Evolutionary conservation across 805 yeast genomes (phyloP).

Genomic region (Ogataea haglerorum): DNA sequence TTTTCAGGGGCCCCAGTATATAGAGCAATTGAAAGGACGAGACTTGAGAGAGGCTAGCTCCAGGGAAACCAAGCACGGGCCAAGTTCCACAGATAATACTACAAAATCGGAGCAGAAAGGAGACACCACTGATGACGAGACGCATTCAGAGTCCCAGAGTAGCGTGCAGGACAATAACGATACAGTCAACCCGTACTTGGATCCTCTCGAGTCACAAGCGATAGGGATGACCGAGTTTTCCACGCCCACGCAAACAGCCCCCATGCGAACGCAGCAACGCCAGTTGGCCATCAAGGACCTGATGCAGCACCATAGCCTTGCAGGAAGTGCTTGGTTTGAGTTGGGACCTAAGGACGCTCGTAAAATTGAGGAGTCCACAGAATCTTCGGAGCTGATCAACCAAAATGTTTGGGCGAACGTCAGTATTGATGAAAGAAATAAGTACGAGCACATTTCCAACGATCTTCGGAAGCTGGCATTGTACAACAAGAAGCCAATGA

Average conservation of each 20-base stretch:
- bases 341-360: slow-evolving; percentile 4
- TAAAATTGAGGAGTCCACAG: slow-evolving; percentile 7
- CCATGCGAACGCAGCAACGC: slow-evolving; percentile 30
- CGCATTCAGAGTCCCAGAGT: slow-evolving; percentile 4
- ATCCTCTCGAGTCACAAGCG: slow-evolving; percentile 4
- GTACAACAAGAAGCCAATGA: slow-evolving; percentile 28
- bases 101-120: background rate
- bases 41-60: background rate
- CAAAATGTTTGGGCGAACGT: slow-evolving; percentile 23
- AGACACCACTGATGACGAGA: background rate
- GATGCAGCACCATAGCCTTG: slow-evolving; percentile 8
- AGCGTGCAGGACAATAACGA: slow-evolving; percentile 7
- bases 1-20: slow-evolving; percentile 11
- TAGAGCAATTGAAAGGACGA: slow-evolving; percentile 9
- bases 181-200: slow-evolving; percentile 11
- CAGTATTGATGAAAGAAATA: slow-evolving; percentile 26
- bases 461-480: slow-evolving; percentile 29
- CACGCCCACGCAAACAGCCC: slow-evolving; percentile 7
- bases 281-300: slow-evolving; percentile 27
- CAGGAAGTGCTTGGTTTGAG: slow-evolving; percentile 26
- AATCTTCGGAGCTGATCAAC: slow-evolving; percentile 4
- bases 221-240: background rate
- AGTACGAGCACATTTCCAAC: slow-evolving; percentile 29
- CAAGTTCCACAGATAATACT: slow-evolving; percentile 14
- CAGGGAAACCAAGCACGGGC: background rate